phyloP scores from a whole-genome alignment of 192 early-diverging fungal species.

The Coemansia nantahalensis region DNA sequence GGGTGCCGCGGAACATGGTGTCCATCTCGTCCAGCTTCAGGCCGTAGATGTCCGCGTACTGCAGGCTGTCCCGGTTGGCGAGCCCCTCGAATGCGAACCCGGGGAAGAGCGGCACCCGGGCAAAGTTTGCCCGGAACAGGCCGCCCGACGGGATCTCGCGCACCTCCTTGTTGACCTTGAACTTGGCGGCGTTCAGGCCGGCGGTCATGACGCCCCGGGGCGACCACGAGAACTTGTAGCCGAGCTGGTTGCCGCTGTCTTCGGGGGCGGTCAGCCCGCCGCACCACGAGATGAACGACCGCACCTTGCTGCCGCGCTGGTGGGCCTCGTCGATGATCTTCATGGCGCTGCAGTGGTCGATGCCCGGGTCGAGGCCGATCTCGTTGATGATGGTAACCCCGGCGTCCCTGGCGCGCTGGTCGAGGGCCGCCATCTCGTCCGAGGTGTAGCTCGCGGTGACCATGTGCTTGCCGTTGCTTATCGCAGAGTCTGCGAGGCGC shows the following conservation, averaged over 20 bases:
- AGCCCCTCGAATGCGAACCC: constrained; percentile 93
- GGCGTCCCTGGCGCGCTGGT: constrained; percentile 73
- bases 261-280: constrained; percentile 95
- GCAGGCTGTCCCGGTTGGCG: constrained; percentile 91
- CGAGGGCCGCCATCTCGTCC: constrained; percentile 78
- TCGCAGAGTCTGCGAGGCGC: constrained; percentile 58
- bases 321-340: constrained; percentile 91
- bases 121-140: constrained; percentile 70
- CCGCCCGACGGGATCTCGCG: constrained; percentile 63
- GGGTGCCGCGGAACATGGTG: constrained; percentile 94
- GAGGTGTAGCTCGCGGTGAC: constrained; percentile 97
- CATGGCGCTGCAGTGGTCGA: constrained; percentile 97
- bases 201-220: constrained; percentile 90
- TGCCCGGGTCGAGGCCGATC: constrained; percentile 97
- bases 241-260: constrained; percentile 83
- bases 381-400: constrained; percentile 93
- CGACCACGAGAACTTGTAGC: constrained; percentile 96
- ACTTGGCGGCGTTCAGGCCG: constrained; percentile 79
- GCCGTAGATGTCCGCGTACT: constrained; percentile 84
- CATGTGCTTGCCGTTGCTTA: constrained; percentile 85
- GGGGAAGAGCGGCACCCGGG: constrained; percentile 71
- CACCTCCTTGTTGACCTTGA: constrained; percentile 66
- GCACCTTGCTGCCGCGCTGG: constrained; percentile 61
- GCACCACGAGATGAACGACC: constrained; percentile 94
- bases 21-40: constrained; percentile 70